phyloP scores from a whole-genome alignment of 2,329 filamentous ascomycete species.

The Cercospora sp. region DNA sequence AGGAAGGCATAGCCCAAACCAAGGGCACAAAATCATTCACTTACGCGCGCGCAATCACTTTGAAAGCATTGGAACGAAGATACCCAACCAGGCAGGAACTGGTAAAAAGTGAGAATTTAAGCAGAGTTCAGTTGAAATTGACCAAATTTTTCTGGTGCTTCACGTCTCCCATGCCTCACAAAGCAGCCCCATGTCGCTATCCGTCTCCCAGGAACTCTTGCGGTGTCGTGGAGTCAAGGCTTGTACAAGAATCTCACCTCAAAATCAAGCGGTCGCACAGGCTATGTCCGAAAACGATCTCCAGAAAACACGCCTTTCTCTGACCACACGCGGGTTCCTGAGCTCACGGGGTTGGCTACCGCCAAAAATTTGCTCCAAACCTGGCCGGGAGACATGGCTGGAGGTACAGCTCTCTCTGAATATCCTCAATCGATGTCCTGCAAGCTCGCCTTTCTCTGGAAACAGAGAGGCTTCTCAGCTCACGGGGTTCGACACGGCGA shows the following conservation, averaged over 20 bases:
- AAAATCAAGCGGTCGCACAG: background rate
- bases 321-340: background rate
- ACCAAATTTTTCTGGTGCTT: background rate
- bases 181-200: background rate
- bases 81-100: conserved; percentile 1
- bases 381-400: background rate
- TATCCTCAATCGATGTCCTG: no score
- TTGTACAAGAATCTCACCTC: background rate
- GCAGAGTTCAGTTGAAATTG: background rate
- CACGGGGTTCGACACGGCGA: no score
- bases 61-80: background rate
- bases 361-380: background rate
- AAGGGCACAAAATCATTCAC: background rate
- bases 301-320: background rate
- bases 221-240: background rate
- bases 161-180: background rate
- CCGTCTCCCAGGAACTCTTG: background rate
- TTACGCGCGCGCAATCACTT: background rate
- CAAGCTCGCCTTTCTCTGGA: no score
- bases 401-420: background rate
- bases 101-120: background rate
- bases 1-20: background rate
- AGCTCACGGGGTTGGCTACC: background rate
- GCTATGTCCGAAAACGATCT: background rate
- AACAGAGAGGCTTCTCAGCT: no score